Evolutionary conservation across 2,329 filamentous ascomycete genomes (phyloP), one percentile per base, ranked within the genome.

Genomic region (Paramyrothecium roridum): DNA sequence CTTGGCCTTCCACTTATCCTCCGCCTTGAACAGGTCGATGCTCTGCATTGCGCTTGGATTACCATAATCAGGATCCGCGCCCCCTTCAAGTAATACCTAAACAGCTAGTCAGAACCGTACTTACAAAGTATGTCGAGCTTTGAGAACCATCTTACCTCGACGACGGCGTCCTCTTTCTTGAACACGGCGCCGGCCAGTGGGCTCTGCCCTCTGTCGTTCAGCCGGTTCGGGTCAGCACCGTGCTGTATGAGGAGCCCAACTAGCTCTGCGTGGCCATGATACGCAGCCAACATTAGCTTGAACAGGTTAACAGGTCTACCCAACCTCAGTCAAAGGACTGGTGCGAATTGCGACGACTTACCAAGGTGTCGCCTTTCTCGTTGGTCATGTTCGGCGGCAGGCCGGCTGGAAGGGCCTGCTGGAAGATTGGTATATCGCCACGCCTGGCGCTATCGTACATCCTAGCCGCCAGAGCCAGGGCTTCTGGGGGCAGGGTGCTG

Each of bases 141-240:
- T 30, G 26, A 30, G 19, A 33, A 20, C 17, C 13, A 3, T 43
- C 68, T 52, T 56, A 82, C 80, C 66, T 82, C 81, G 11, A 90
- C 80, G 3, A 90, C 83, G 3, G 80, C 81, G 54, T 82, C 79
- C 64, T 88, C 85, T 12, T 83, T 83, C 70, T 91, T 91, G 69
- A 91, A 91, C 10, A 91, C 84, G 0, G 87, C 87, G 0, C 88
- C 88, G 0, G 87, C 87, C 3, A 91, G 74, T 1, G 85, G 84
- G 58, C 85, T 88, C 70, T 91, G 88, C 0, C 84, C 84, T 48
- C 82, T 73, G 57, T 87, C 87, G 59, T 91, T 91, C 26, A 90
- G 65, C 1, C 80, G 76, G 67, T 91, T 89, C 0, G 86, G 79
- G 63, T 90, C 85, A 1, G 86, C 86, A 2, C 85, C 85, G 56